Conservation (phyloP, 108 stramenopile species). For the Nitzschia sp. region DNA sequence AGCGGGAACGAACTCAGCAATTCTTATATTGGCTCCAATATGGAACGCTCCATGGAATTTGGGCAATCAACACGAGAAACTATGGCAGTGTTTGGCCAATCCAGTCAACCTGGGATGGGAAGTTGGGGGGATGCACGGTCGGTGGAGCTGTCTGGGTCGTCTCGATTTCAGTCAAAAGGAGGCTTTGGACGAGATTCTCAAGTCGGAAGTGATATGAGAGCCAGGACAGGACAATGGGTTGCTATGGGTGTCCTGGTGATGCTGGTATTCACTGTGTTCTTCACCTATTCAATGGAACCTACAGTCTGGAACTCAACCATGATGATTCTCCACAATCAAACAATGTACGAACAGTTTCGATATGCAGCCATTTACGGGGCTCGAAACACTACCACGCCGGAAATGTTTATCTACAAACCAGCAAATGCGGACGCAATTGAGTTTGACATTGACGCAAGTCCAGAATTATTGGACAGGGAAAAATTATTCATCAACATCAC, state of each 20-base stretch:
- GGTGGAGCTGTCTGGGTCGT: neutral
- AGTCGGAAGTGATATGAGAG: slow-evolving; percentile 76
- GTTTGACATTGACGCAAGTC: neutral
- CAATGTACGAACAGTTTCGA: slow-evolving; percentile 35
- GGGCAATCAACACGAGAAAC: neutral
- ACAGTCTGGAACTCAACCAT: slow-evolving; percentile 39
- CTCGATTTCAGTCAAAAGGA: slow-evolving; percentile 28
- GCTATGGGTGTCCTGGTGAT: slow-evolving; percentile 63
- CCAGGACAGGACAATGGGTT: slow-evolving; percentile 72
- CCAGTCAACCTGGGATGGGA: neutral
- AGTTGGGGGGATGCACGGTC: neutral
- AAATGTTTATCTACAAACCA: slow-evolving; percentile 49
- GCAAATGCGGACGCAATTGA: neutral
- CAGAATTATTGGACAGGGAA: slow-evolving; percentile 46
- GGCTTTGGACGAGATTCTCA: slow-evolving; percentile 45
- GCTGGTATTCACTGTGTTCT: slow-evolving; percentile 50
- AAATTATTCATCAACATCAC: slow-evolving; percentile 40
- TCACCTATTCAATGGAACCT: slow-evolving; percentile 43
- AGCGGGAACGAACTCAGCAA: slow-evolving; percentile 1
- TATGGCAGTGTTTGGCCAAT: slow-evolving; percentile 3
- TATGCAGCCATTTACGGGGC: slow-evolving; percentile 52
- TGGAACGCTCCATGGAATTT: neutral
- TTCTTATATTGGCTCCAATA: slow-evolving; percentile 3
- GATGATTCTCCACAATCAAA: slow-evolving; percentile 58
- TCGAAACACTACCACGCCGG: slow-evolving; percentile 43